phyloP scores from a whole-genome alignment of 2,329 filamentous ascomycete species.

The Aspergillus sp. region DNA sequence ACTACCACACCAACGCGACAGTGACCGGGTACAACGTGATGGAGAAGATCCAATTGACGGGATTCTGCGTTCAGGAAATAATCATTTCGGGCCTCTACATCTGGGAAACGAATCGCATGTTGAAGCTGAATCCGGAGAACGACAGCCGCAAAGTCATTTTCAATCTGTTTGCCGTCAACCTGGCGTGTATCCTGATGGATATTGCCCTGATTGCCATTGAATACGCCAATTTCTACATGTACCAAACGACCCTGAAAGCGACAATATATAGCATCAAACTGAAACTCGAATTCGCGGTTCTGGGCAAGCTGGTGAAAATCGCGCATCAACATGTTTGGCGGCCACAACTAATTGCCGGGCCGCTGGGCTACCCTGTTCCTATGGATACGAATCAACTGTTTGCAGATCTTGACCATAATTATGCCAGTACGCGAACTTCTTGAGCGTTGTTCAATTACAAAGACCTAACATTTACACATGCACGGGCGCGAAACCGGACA shows the following conservation, averaged over 20 bases:
- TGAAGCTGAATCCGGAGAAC: slow-evolving; percentile 18
- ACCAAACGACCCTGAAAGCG: slow-evolving; percentile 35
- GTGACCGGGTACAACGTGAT: slow-evolving; percentile 19
- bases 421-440: not conserved
- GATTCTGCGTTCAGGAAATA: slow-evolving; percentile 39
- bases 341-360: not conserved
- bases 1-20: slow-evolving; percentile 10
- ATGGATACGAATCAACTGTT: not conserved
- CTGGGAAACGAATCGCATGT: slow-evolving; percentile 42
- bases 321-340: slow-evolving; percentile 21
- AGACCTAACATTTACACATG: too few species aligned
- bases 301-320: slow-evolving; percentile 39
- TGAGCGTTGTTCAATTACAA: not conserved
- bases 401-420: not conserved
- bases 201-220: slow-evolving; percentile 35
- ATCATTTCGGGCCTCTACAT: slow-evolving; percentile 44
- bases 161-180: slow-evolving; percentile 49
- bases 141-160: slow-evolving; percentile 35
- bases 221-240: slow-evolving; percentile 33
- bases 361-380: not conserved
- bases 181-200: slow-evolving; percentile 43
- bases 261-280: slow-evolving; percentile 31
- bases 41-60: slow-evolving; percentile 35
- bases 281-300: slow-evolving; percentile 50
- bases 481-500: too few species aligned